Conservation (phyloP, 352 stramenopile genomes). For the Pythium volutum region DNA sequence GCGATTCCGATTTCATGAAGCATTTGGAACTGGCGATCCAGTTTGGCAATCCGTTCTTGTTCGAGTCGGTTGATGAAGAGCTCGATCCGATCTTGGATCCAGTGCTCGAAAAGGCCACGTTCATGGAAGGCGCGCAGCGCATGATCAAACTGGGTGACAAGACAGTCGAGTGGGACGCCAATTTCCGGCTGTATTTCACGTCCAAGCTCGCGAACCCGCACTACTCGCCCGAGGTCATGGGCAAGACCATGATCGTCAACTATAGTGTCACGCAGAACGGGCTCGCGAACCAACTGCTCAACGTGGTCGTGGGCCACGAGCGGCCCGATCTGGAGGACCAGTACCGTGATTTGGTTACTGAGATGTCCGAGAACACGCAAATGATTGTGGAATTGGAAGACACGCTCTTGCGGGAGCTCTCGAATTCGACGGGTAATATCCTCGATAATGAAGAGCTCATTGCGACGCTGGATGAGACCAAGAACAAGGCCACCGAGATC, state of each 20-base stretch:
- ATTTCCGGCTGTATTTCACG: conserved; percentile 94
- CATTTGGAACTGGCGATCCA: conserved; percentile 93
- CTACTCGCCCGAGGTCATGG: conserved; percentile 95
- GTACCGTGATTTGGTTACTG: conserved; percentile 88
- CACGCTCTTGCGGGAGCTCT: conserved; percentile 89
- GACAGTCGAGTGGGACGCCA: conserved; percentile 92
- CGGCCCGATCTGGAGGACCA: conserved; percentile 92
- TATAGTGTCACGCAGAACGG: conserved; percentile 93
- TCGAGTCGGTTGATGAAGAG: conserved; percentile 94
- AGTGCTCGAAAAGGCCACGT: conserved; percentile 92
- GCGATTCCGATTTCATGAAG: conserved; percentile 95
- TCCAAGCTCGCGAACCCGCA: conserved; percentile 94
- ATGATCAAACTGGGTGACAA: conserved; percentile 94
- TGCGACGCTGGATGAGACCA: conserved; percentile 92
- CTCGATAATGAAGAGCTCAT: conserved; percentile 95
- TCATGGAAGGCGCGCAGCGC: conserved; percentile 87
- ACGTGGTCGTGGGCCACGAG: conserved; percentile 93
- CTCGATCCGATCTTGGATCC: conserved; percentile 94
- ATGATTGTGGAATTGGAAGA: conserved; percentile 93
- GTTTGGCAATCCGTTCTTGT: conserved; percentile 94
- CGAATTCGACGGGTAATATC: conserved; percentile 90
- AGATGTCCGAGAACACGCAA: conserved; percentile 93
- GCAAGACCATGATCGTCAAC: conserved; percentile 96
- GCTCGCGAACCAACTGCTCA: conserved; percentile 91
- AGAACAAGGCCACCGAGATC: conserved; percentile 94